Evolutionary conservation across 768 basidiomycete species (phyloP), one percentile per base, ranked within the genome.

Genomic region (Hirschioporus abietinus): DNA sequence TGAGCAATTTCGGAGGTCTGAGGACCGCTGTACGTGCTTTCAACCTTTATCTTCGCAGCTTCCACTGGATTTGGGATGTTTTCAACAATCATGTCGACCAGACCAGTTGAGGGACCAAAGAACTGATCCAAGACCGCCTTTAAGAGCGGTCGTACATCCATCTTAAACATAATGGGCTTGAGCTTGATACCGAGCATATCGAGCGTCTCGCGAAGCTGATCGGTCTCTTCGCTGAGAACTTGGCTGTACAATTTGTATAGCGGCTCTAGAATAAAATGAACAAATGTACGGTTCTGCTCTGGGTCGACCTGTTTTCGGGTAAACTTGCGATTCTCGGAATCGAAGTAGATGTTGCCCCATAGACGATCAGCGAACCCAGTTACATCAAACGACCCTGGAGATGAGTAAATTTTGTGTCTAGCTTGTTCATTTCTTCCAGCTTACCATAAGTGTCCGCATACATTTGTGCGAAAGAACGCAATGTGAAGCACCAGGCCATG

Each of bases 291-390:
- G 63, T 85, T 84, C 58, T 87, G 81, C 71, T 95, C 93, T 0
- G 91, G 85, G 71, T 95, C 95, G 6, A 84, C 79, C 58, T 87
- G 87, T 75, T 95, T 95, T 63, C 94, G 88, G 1, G 89, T 90
- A 76, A 99, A 99, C 75, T 95, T 95, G 67, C 95, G 88, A 20
- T 86, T 86, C 67, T 92, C 88, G 58, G 81, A 74, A 77, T 95
- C 88, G 78, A 92, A 98, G 80, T 95, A 99, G 73, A 99, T 94
- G 78, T 99, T 96, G 18, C 97, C 97, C 97, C 97, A 99, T 17
- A 99, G 85, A 36, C 97, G 87, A 69, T 86, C 87, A 20, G 96
- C 94, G 70, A 99, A 96, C 9, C 88, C 84, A 35, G 84, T 76
- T n/a, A 95, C 86, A 73, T 98, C 92, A 64, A 99, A 79, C 10